A percentile compares a stretch with the other conserved stretches of the same genome.
Conservation (phyloP, 176 grass and related monocot species). For the Aegilops speltoides region DNA sequence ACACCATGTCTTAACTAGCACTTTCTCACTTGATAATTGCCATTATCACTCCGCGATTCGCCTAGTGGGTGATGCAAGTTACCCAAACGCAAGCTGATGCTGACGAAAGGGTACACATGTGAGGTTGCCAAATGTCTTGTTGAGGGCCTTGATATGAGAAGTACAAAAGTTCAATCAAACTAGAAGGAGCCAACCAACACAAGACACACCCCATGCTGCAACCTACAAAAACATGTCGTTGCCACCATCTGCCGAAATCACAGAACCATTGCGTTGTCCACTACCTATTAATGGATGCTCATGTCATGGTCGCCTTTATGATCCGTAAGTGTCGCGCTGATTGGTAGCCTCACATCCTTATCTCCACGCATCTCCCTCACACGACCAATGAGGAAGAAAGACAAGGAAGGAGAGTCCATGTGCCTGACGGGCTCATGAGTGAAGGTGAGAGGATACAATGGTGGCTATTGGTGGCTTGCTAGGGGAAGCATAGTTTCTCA, state of each 20-base stretch:
- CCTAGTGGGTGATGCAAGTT: background rate
- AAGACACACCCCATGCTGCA: background rate
- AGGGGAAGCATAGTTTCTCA: background rate
- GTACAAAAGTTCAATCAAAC: background rate
- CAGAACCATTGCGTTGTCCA: background rate
- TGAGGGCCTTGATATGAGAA: background rate
- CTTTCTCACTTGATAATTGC: background rate
- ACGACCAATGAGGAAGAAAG: background rate
- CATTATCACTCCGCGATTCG: background rate
- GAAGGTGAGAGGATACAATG: background rate
- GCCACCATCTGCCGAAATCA: background rate
- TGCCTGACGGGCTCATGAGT: background rate
- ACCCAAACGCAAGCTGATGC: background rate
- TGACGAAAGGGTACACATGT: background rate
- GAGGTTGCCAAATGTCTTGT: background rate
- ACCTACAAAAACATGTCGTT: background rate
- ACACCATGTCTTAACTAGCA: background rate
- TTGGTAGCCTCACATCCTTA: background rate
- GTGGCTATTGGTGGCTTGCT: background rate
- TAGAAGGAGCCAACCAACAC: background rate
- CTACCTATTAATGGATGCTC: background rate
- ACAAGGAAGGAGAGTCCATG: background rate
- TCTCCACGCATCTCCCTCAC: background rate
- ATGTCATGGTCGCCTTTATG: background rate
- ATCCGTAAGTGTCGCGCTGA: background rate